Base-by-base conservation (phyloP, 306 rosid genomes). In the Casuarina equisetifolia region DNA sequence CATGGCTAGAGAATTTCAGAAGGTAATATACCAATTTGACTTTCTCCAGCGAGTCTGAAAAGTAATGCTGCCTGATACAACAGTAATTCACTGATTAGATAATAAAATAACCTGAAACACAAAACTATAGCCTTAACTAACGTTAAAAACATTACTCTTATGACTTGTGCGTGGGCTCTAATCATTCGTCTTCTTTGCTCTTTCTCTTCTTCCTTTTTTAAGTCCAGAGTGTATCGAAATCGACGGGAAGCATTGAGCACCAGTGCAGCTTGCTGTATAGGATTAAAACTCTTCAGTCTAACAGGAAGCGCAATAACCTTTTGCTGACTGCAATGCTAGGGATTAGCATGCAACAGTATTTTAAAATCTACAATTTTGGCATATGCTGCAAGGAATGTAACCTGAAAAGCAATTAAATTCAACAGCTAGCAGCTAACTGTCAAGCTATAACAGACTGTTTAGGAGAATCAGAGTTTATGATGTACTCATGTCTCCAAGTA, bases 111-210 rank as follows among this genome's bases (percentile, higher is more conserved):
- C 36, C 38, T 62, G 68, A 70, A 71, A 68, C 12, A 55, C 42
- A 35, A 25, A 72, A 54, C 42, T 62, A 72, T 84, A 54, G 39
- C 15, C 42, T 54, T 74, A 61, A 53, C 76, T 42, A 71, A 54
- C 20, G 63, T 81, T 77, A 5, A 69, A 81, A 83, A 72, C 80
- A 78, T 87, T 88, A 94, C 97, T 83, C 98, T 81, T 50, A 94
- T 85, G 90, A 92, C 98, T 92, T 92, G 98, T 20, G 98, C 96
- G 70, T 92, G 97, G 73, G 98, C 83, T 83, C 98, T 84, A 69
- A 94, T 90, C 97, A 92, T 85, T 84, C 90, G 78, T 82, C 86
- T 89, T 77, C 91, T 88, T 8, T 85, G 84, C 59, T 89, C 92
- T 81, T 80, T 87, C 46, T 89, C 93, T 74, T 88, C 95, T 74